Conservation (phyloP, 257 asterid genomes). For the Solanum pinnatisectum region DNA sequence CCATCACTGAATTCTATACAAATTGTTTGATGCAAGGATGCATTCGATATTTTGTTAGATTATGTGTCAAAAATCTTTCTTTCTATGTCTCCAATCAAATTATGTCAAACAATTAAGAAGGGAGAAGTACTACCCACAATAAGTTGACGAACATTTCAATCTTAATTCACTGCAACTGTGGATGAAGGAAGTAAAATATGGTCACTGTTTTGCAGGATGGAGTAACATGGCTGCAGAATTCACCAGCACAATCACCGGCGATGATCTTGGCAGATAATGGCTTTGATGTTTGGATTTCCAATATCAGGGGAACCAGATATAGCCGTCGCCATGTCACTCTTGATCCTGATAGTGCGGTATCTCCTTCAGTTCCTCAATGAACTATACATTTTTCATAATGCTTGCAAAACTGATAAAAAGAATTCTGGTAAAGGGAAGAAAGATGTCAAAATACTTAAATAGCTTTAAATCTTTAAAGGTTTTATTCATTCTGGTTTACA, state of each 20-base stretch:
- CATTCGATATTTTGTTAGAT: neutral
- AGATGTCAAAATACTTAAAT: neutral
- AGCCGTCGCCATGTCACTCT: constrained; percentile 17
- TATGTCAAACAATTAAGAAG: neutral
- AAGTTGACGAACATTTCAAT: neutral
- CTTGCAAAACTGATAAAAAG: neutral
- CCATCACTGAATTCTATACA: no score
- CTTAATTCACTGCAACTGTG: neutral
- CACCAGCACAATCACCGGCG: constrained; percentile 15
- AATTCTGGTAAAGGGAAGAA: neutral
- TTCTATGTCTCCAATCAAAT: neutral
- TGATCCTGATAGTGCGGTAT: constrained; percentile 5
- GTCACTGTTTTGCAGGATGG: constrained; percentile 13
- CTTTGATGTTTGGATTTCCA: constrained; percentile 33
- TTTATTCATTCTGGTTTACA: neutral
- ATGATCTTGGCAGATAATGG: constrained; percentile 23
- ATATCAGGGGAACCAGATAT: constrained; percentile 14
- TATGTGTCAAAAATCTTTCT: neutral
- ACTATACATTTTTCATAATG: neutral
- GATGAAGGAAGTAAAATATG: neutral
- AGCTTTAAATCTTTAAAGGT: neutral
- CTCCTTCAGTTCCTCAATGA: neutral
- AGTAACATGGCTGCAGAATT: constrained; percentile 18
- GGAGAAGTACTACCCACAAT: neutral
- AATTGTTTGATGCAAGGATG: neutral